Conservation (phyloP, 495 filamentous ascomycete species). For the Talaromyces ruber region DNA sequence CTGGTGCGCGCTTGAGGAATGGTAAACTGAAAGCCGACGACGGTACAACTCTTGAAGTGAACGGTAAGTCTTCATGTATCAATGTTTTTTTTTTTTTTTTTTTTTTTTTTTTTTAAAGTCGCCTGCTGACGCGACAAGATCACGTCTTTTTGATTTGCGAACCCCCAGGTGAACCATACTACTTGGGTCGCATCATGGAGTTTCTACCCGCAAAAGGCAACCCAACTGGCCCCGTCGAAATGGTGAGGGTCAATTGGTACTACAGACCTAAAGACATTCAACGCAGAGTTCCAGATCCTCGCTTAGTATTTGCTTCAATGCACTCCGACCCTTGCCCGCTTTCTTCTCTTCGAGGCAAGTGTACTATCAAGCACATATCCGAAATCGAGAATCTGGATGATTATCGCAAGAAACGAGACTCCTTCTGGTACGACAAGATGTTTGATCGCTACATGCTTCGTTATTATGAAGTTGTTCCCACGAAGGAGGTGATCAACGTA, state of each 20-base stretch:
- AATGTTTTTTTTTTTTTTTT: slow-evolving; percentile 8
- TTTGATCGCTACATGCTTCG: slow-evolving; percentile 98
- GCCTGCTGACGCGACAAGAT: slow-evolving; percentile 48
- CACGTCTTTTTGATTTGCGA: slow-evolving; percentile 97
- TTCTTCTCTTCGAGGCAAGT: slow-evolving; percentile 85
- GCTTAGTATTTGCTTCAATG: slow-evolving; percentile 91
- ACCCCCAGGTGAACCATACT: slow-evolving; percentile 96
- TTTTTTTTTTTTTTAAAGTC: too few species aligned
- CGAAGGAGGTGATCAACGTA: slow-evolving; percentile 88
- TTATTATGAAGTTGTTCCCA: slow-evolving; percentile 93
- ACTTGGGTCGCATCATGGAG: slow-evolving; percentile 95
- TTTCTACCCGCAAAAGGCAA: slow-evolving; percentile 79
- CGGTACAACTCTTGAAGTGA: slow-evolving; percentile 70
- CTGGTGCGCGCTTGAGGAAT: slow-evolving; percentile 58
- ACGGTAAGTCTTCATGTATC: slow-evolving; percentile 58
- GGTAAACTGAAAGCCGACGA: slow-evolving; percentile 83
- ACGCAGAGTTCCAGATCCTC: slow-evolving; percentile 79
- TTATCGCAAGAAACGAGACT: slow-evolving; percentile 74
- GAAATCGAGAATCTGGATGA: slow-evolving; percentile 77
- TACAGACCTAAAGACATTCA: slow-evolving; percentile 94
- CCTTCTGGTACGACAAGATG: slow-evolving; percentile 95
- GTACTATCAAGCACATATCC: slow-evolving; percentile 74
- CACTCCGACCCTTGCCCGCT: slow-evolving; percentile 95
- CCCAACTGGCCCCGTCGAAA: slow-evolving; percentile 63
- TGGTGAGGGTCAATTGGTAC: slow-evolving; percentile 94